Conservation (phyloP, 768 basidiomycete species). For the Podaxis rugospora region DNA sequence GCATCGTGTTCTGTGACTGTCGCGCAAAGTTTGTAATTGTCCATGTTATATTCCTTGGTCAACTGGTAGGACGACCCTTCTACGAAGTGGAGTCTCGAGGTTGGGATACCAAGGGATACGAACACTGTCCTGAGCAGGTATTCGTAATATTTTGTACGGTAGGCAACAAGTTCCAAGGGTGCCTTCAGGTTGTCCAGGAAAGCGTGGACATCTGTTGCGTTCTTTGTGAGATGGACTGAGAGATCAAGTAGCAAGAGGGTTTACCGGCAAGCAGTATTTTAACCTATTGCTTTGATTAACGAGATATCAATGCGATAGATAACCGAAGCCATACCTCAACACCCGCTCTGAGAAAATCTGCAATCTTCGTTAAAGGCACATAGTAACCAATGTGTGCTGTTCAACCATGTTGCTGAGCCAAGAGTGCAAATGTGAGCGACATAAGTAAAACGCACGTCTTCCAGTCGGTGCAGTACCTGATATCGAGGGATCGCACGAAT, state of each 20-base stretch:
- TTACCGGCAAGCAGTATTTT: slow-evolving; percentile 78
- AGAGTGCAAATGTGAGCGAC: neutral
- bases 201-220: slow-evolving; percentile 79
- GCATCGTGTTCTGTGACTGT: slow-evolving; percentile 94
- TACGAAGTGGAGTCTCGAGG: slow-evolving; percentile 76
- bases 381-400: slow-evolving; percentile 97
- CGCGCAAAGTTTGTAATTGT: slow-evolving; percentile 91
- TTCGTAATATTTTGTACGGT: slow-evolving; percentile 90
- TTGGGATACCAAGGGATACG: slow-evolving; percentile 86
- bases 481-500: slow-evolving; percentile 9
- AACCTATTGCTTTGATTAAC: slow-evolving; percentile 36
- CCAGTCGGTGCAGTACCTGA: slow-evolving; percentile 92
- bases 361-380: slow-evolving; percentile 90
- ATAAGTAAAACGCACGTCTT: slow-evolving; percentile 60
- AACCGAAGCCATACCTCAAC: slow-evolving; percentile 53
- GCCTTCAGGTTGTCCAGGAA: slow-evolving; percentile 98
- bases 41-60: slow-evolving; percentile 86
- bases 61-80: slow-evolving; percentile 93
- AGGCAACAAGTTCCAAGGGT: slow-evolving; percentile 82
- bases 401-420: slow-evolving; percentile 5
- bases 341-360: slow-evolving; percentile 92
- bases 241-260: slow-evolving; percentile 4
- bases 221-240: neutral
- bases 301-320: neutral
- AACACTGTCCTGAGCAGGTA: slow-evolving; percentile 79